Conservation (phyloP, 169 alveolate species). For the Blepharisma undulans region DNA sequence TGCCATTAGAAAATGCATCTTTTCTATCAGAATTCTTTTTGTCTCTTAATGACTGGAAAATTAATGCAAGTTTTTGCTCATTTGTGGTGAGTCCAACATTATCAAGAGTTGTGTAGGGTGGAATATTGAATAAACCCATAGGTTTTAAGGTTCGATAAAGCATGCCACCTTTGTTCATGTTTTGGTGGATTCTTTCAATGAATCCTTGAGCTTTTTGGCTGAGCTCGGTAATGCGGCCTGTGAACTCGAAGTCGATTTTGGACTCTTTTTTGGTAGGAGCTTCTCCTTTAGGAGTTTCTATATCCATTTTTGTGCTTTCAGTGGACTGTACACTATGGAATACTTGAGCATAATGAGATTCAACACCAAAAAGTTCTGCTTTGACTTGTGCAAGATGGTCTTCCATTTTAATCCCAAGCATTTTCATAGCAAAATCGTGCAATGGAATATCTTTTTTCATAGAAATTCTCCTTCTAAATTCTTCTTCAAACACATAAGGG, state of each 20-base stretch:
- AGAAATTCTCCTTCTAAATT: conserved; percentile 1
- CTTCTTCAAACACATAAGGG: conserved; percentile 37
- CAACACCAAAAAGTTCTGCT: neutral
- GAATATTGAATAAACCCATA: neutral
- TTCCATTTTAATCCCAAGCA: neutral
- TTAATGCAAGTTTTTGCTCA: conserved; percentile 31
- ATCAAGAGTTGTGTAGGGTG: neutral
- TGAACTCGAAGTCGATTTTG: neutral
- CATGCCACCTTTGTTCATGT: neutral
- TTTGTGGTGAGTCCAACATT: neutral
- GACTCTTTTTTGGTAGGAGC: neutral
- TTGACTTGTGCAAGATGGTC: conserved; percentile 3
- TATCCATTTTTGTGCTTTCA: neutral
- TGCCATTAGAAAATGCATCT: neutral
- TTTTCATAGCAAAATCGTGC: neutral
- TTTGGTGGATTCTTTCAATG: neutral
- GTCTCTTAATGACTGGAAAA: conserved; percentile 24
- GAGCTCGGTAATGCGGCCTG: neutral
- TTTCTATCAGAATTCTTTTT: neutral
- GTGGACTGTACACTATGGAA: neutral
- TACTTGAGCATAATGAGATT: neutral
- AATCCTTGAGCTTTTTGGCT: neutral
- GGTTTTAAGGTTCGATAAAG: neutral
- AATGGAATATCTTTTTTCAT: conserved; percentile 19
- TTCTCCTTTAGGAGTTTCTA: neutral